These are phyloP conservation scores for Dalbergia oliveri DNA, from an alignment of 306 rosid species.

Conservation along the genomic window DNA sequence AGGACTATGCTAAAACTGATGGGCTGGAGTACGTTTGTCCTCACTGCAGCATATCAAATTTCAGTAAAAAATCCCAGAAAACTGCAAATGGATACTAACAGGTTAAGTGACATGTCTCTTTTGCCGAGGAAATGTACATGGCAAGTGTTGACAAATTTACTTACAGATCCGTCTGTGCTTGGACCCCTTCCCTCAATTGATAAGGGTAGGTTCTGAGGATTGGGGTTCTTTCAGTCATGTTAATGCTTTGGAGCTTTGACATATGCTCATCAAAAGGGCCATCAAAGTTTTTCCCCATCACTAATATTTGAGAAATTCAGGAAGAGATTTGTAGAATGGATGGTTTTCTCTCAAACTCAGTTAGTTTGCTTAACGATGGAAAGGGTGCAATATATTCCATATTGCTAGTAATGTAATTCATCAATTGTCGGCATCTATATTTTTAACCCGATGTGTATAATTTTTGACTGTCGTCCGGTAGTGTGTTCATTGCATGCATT, in stretches of 20 bases:
- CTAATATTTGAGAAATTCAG: constrained; percentile 22
- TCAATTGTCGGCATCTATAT: neutral
- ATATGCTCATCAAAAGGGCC: constrained; percentile 32
- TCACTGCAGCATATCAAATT: constrained; percentile 82
- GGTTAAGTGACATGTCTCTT: constrained; percentile 15
- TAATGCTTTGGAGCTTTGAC: constrained; percentile 31
- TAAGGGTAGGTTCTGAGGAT: constrained; percentile 42
- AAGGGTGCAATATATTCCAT: constrained; percentile 18
- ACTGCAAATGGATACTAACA: constrained; percentile 67
- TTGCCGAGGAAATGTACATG: constrained; percentile 33
- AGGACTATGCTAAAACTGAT: constrained; percentile 99
- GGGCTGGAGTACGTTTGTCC: constrained; percentile 97
- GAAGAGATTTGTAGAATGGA: constrained; percentile 25
- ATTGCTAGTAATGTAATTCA: constrained; percentile 12
- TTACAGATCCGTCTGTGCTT: neutral
- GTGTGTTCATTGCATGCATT: neutral
- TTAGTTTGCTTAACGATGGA: constrained; percentile 9
- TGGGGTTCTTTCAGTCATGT: constrained; percentile 32
- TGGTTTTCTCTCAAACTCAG: constrained; percentile 23
- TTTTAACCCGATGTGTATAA: neutral
- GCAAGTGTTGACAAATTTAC: constrained; percentile 32
- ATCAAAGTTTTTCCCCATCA: constrained; percentile 17
- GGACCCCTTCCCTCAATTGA: neutral
- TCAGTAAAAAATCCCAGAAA: constrained; percentile 87
- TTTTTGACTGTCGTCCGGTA: neutral